A percentile compares a stretch with the other conserved stretches of the same genome.
These are phyloP conservation scores for Scutellaria galericulata DNA, from an alignment of 257 asterid species.

Conservation along the genomic window DNA sequence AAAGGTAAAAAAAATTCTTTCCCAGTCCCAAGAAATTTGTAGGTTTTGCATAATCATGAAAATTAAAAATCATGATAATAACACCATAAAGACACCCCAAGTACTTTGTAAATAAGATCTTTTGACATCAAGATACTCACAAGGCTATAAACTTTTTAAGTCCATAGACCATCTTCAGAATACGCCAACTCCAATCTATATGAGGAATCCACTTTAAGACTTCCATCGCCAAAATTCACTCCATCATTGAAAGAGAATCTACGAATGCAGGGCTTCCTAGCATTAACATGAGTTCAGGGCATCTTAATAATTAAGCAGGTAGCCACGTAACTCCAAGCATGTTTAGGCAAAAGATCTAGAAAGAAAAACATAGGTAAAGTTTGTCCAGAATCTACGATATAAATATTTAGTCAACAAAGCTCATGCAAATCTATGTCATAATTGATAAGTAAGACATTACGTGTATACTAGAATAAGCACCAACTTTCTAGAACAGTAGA, in stretches of 20 bases:
- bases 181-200: background rate
- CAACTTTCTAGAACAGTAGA: constrained; percentile 20
- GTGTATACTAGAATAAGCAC: background rate
- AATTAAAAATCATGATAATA: background rate
- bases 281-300: background rate
- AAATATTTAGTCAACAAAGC: background rate
- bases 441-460: background rate
- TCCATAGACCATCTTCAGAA: constrained; percentile 13
- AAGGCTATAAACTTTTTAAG: background rate
- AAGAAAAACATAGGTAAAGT: background rate
- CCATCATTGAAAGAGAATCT: constrained; percentile 8
- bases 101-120: background rate
- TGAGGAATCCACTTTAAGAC: constrained; percentile 7
- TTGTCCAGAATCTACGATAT: constrained; percentile 4
- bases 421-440: background rate
- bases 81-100: background rate
- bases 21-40: constrained; percentile 3
- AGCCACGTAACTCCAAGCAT: background rate
- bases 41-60: constrained; percentile 6
- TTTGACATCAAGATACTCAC: constrained; percentile 9
- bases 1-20: background rate
- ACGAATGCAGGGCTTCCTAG: background rate
- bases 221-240: background rate
- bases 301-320: background rate
- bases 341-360: background rate